Conservation (phyloP, 108 stramenopile genomes). For the Parietichytrium sp. region DNA sequence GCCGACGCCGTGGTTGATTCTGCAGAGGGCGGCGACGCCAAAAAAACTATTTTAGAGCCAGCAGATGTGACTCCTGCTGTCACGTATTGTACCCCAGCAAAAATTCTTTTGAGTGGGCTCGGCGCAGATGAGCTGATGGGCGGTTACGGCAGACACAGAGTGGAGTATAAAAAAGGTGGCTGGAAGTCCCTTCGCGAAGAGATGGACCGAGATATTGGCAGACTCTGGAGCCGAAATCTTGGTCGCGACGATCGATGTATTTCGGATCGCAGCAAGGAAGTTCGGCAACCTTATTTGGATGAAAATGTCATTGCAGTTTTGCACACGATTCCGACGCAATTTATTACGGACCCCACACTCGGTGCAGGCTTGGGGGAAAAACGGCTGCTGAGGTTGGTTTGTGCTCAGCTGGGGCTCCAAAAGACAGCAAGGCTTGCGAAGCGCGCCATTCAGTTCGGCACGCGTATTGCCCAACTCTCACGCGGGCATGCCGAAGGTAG, state of each 20-base stretch:
- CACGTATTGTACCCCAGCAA: slow-evolving; percentile 41
- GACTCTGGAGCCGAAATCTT: slow-evolving; percentile 92
- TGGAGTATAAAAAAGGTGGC: slow-evolving; percentile 70
- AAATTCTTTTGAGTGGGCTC: slow-evolving; percentile 77
- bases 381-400: slow-evolving; percentile 71
- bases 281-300: slow-evolving; percentile 89
- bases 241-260: slow-evolving; percentile 92
- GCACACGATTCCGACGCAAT: slow-evolving; percentile 51
- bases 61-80: too few species aligned
- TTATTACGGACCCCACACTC: slow-evolving; percentile 66
- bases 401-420: slow-evolving; percentile 48
- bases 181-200: slow-evolving; percentile 68
- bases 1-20: too few species aligned
- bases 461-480: slow-evolving; percentile 77
- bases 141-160: slow-evolving; percentile 87
- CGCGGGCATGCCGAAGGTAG: slow-evolving; percentile 79
- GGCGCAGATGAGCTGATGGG: slow-evolving; percentile 96
- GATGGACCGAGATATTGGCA: slow-evolving; percentile 73
- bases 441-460: slow-evolving; percentile 92
- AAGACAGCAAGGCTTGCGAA: slow-evolving; percentile 68
- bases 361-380: slow-evolving; percentile 82
- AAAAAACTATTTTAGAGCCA: too few species aligned
- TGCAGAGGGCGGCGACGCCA: too few species aligned
- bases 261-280: slow-evolving; percentile 82
- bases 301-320: slow-evolving; percentile 73